Evolutionary conservation across 495 filamentous ascomycete species (phyloP).

Genomic region (Aspergillus heteromorphus): DNA sequence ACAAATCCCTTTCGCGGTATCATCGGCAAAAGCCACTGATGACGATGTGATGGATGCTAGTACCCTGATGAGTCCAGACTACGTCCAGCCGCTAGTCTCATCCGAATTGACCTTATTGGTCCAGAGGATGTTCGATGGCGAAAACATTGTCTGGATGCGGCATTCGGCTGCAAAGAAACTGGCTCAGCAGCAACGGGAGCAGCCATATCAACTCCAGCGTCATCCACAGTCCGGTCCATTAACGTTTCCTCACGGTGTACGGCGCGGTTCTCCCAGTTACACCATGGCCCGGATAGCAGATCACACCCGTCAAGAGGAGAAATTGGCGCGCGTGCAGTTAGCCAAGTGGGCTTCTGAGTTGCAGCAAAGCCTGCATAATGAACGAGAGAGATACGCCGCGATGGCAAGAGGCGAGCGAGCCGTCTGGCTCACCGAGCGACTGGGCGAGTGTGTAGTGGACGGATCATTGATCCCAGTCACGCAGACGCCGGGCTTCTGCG

Average conservation of each 20-base stretch:
- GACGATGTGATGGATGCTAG: slow-evolving; percentile 92
- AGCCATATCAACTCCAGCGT: slow-evolving; percentile 1
- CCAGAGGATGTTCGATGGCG: slow-evolving; percentile 66
- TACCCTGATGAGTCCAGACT: slow-evolving; percentile 89
- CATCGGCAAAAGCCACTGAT: slow-evolving; percentile 70
- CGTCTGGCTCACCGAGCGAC: slow-evolving; percentile 69
- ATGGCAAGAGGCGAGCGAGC: slow-evolving; percentile 68
- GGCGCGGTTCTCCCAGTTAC: slow-evolving; percentile 49
- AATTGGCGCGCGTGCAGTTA: slow-evolving; percentile 70
- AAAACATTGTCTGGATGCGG: slow-evolving; percentile 80
- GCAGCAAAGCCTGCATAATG: slow-evolving; percentile 74
- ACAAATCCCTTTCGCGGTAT: slow-evolving; percentile 67
- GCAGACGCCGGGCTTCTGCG: slow-evolving; percentile 31
- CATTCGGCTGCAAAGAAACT: slow-evolving; percentile 85
- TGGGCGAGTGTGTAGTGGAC: slow-evolving; percentile 70
- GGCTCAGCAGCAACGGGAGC: slow-evolving; percentile 53
- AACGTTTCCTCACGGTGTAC: slow-evolving; percentile 20
- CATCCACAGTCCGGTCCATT: slow-evolving; percentile 12
- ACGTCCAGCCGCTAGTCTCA: slow-evolving; percentile 73
- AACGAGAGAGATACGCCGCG: slow-evolving; percentile 69
- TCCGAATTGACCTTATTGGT: slow-evolving; percentile 74
- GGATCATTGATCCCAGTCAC: slow-evolving; percentile 57
- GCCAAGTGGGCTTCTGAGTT: slow-evolving; percentile 89
- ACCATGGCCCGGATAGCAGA: slow-evolving; percentile 67
- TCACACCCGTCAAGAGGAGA: slow-evolving; percentile 66